phyloP scores from a whole-genome alignment of 441 rosid species.

The Croton laevigatus region DNA sequence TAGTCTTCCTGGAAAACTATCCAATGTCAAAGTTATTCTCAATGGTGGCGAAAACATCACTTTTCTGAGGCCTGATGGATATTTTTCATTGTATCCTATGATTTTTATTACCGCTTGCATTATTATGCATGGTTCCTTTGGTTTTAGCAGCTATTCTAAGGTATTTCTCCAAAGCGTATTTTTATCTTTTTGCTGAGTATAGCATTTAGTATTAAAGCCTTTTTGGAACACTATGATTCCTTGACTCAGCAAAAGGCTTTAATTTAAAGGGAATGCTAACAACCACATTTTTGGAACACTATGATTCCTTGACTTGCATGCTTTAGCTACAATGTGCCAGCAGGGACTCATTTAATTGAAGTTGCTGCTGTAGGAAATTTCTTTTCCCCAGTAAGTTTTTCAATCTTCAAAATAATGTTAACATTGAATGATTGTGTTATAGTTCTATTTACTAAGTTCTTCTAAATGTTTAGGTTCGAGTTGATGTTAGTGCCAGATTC shows the following conservation, averaged over 20 bases:
- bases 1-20: slow-evolving; percentile 59
- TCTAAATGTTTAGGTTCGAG: slow-evolving; percentile 62
- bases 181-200: background rate
- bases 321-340: slow-evolving; percentile 66
- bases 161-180: background rate
- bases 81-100: slow-evolving; percentile 85
- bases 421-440: slow-evolving; percentile 7
- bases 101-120: slow-evolving; percentile 10
- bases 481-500: slow-evolving; percentile 96
- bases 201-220: slow-evolving; percentile 6
- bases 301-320: slow-evolving; percentile 55
- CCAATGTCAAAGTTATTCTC: slow-evolving; percentile 76
- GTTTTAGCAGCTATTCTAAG: background rate
- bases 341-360: slow-evolving; percentile 97
- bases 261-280: background rate
- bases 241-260: too few relatives aligned
- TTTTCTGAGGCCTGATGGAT: slow-evolving; percentile 93
- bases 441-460: slow-evolving; percentile 12
- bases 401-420: background rate
- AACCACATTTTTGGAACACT: slow-evolving; percentile 7
- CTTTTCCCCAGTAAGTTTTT: slow-evolving; percentile 82
- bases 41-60: slow-evolving; percentile 79
- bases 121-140: background rate
- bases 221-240: slow-evolving; percentile 31
- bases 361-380: slow-evolving; percentile 81